These are phyloP conservation scores for Penicillium cinerascens DNA, from an alignment of 495 filamentous ascomycete species.

Conservation along the genomic window DNA sequence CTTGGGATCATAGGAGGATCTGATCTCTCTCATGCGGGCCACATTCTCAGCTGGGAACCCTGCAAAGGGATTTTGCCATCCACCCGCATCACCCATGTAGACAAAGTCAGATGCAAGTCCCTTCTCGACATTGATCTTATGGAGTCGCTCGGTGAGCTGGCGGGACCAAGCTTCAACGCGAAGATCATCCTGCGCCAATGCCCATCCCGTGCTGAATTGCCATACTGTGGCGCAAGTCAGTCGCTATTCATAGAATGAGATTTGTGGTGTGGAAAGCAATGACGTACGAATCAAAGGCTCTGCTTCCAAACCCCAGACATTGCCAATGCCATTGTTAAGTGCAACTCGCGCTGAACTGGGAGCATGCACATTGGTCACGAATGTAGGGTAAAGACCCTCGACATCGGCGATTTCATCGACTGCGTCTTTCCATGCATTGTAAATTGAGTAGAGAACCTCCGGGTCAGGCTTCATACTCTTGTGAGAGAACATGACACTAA, in stretches of 20 bases:
- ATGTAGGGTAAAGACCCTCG: slow-evolving; percentile 26
- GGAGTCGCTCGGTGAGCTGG: slow-evolving; percentile 16
- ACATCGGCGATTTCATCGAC: slow-evolving; percentile 25
- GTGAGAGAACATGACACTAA: slow-evolving; percentile 23
- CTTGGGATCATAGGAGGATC: slow-evolving; percentile 33
- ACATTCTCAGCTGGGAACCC: slow-evolving; percentile 37
- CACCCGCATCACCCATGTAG: slow-evolving; percentile 40
- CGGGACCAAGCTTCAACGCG: slow-evolving; percentile 34
- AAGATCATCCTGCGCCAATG: slow-evolving; percentile 18
- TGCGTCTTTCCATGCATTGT: slow-evolving; percentile 25
- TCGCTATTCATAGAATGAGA: too few species aligned
- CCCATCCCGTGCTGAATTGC: slow-evolving; percentile 33
- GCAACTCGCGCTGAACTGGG: slow-evolving; percentile 12
- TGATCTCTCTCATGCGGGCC: slow-evolving; percentile 27
- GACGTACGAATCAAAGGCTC: slow-evolving; percentile 25
- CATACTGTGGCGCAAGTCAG: slow-evolving; percentile 16
- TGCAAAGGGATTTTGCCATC: slow-evolving; percentile 38
- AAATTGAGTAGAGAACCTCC: slow-evolving; percentile 16
- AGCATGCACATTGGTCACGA: slow-evolving; percentile 23
- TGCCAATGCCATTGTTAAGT: slow-evolving; percentile 28
- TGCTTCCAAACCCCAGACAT: slow-evolving; percentile 37
- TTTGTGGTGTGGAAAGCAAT: neutral
- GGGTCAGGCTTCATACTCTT: slow-evolving; percentile 24
- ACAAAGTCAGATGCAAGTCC: slow-evolving; percentile 23
- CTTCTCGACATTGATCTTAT: slow-evolving; percentile 15